phyloP scores from a whole-genome alignment of 305 asterid genomes.

The Withania somnifera region DNA sequence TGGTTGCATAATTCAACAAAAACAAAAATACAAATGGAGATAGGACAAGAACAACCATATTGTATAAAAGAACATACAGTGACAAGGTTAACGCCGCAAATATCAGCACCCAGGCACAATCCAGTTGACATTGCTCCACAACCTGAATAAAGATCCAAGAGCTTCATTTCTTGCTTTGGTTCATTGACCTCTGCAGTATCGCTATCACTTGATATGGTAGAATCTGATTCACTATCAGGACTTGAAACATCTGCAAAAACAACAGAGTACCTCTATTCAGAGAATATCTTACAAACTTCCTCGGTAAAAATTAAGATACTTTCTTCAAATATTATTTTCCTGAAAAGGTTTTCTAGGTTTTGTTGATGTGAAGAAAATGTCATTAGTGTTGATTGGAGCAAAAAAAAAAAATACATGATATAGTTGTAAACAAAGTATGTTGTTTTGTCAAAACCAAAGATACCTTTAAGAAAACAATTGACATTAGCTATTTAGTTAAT shows the following conservation, averaged over 20 bases:
- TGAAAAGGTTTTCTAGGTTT: background rate
- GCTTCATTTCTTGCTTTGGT: conserved; percentile 18
- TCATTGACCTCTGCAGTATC: conserved; percentile 13
- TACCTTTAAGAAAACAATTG: background rate
- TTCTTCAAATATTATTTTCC: background rate
- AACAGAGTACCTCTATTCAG: background rate
- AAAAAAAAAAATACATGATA: background rate
- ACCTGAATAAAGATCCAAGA: conserved; percentile 63
- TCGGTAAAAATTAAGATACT: background rate
- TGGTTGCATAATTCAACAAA: background rate
- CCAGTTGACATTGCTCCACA: conserved; percentile 91
- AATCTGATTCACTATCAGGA: conserved; percentile 28
- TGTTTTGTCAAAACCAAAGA: background rate
- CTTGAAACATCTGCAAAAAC: conserved; percentile 20
- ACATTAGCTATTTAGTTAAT: background rate
- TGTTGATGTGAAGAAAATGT: too few species aligned
- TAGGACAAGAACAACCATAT: background rate
- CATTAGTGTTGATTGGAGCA: background rate
- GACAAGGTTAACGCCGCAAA: conserved; percentile 43
- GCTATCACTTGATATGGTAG: conserved; percentile 38
- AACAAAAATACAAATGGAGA: background rate
- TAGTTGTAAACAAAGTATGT: background rate
- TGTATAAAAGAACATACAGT: conserved; percentile 26
- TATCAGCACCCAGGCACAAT: conserved; percentile 59
- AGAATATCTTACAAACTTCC: background rate